Evolutionary conservation across 2,329 filamentous ascomycete genomes (phyloP).

Genomic region (Amauroascus niger): DNA sequence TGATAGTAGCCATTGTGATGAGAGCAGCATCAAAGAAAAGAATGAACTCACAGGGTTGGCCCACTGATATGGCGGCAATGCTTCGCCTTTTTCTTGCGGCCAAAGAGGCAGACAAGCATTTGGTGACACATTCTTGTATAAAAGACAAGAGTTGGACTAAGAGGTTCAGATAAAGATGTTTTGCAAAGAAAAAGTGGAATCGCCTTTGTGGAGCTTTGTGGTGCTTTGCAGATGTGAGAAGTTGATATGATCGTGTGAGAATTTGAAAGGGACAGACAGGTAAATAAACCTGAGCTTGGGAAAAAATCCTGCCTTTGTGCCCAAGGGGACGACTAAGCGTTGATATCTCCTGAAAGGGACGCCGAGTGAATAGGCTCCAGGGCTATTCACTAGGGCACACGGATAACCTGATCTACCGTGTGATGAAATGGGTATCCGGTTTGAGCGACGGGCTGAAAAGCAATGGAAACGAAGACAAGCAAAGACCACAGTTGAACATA

Average conservation of each 20-base stretch:
- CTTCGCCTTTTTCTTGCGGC: neutral
- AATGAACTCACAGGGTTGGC: neutral
- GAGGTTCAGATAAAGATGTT: neutral
- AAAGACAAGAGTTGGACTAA: neutral
- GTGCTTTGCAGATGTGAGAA: no score
- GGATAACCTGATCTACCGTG: neutral
- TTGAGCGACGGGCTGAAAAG: neutral
- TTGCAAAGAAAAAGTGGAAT: no score
- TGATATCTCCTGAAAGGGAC: no score
- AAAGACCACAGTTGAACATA: slow-evolving; percentile 7
- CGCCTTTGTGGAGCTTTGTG: no score
- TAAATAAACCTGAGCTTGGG: no score
- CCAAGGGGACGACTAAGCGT: neutral
- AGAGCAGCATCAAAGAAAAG: neutral
- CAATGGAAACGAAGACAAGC: neutral
- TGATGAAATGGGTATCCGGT: neutral
- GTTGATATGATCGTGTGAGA: no score
- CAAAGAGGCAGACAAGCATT: neutral
- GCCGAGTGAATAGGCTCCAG: neutral
- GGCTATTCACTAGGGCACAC: neutral
- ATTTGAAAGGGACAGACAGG: no score
- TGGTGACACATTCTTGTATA: neutral
- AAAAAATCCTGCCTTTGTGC: neutral
- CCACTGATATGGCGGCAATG: neutral
- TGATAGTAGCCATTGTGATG: neutral